These are phyloP conservation scores for Suillus subluteus DNA, from an alignment of 768 basidiomycete genomes.

Conservation along the genomic window DNA sequence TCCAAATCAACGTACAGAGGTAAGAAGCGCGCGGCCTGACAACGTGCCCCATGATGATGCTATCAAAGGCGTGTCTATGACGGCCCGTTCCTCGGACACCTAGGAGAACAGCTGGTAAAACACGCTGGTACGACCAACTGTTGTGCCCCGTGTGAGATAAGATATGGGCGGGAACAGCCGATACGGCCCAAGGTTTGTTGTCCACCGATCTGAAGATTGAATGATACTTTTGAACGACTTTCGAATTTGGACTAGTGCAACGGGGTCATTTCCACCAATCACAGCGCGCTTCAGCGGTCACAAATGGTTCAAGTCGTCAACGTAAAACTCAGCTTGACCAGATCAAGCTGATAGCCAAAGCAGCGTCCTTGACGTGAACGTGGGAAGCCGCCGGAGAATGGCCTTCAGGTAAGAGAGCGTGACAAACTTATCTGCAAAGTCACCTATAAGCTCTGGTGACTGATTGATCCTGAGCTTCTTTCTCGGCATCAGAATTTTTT, in stretches of 20 bases:
- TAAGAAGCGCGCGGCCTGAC: background rate
- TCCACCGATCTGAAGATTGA: conserved; percentile 1
- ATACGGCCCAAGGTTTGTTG: background rate
- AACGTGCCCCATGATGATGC: conserved; percentile 2
- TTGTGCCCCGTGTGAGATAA: conserved; percentile 3
- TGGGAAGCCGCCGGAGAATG: background rate
- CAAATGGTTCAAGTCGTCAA: background rate
- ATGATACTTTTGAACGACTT: background rate
- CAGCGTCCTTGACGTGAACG: conserved; percentile 2
- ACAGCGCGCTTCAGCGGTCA: background rate
- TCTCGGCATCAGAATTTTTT: background rate
- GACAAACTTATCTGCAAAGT: background rate
- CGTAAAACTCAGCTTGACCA: background rate
- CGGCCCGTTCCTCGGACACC: conserved; percentile 3
- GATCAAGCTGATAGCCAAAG: background rate
- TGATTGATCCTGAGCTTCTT: background rate
- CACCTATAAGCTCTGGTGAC: background rate
- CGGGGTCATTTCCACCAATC: background rate
- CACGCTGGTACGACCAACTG: background rate
- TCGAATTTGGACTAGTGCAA: background rate
- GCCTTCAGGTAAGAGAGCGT: background rate
- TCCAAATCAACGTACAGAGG: background rate
- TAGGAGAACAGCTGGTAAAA: conserved; percentile 6
- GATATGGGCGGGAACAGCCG: conserved; percentile 2
- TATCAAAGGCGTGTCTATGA: conserved; percentile 7